Percentiles rank a stretch among this genome's conserved stretches.
phyloP scores from a whole-genome alignment of 495 filamentous ascomycete species.

The Jackrogersella minutella region DNA sequence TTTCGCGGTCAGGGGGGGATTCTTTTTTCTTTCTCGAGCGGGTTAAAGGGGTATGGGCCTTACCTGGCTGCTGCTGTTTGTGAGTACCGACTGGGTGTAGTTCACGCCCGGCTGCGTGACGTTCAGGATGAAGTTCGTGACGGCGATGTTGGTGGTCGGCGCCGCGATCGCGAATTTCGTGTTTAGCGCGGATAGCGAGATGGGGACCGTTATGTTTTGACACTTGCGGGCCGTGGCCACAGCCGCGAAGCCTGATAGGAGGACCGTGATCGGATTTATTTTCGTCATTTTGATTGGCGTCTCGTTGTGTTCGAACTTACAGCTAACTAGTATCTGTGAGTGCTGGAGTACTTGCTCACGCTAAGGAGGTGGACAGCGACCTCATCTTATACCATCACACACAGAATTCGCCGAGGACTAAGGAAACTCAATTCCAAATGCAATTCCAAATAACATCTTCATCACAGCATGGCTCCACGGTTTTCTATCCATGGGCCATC shows the following conservation, averaged over 20 bases:
- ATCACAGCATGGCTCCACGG: background rate
- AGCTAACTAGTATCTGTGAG: background rate
- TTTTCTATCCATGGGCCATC: background rate
- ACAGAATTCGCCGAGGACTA: background rate
- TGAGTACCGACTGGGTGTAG: constrained; percentile 29
- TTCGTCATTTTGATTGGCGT: constrained; percentile 5
- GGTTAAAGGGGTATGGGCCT: background rate
- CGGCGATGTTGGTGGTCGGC: constrained; percentile 45
- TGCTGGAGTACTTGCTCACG: background rate
- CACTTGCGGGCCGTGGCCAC: constrained; percentile 43
- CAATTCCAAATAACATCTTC: background rate
- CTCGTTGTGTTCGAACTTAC: background rate
- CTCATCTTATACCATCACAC: background rate
- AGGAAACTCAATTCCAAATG: constrained; percentile 2
- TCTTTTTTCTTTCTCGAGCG: too few species aligned
- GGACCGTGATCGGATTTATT: background rate
- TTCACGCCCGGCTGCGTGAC: constrained; percentile 43
- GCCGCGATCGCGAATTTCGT: constrained; percentile 41
- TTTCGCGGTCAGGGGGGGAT: background rate
- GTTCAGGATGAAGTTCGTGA: constrained; percentile 46
- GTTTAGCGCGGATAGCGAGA: constrained; percentile 49
- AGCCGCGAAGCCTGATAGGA: constrained; percentile 16
- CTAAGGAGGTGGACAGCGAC: background rate
- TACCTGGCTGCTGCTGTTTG: constrained; percentile 1
- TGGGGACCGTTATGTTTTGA: constrained; percentile 48